phyloP scores from a whole-genome alignment of 352 stramenopile species.

The Phytophthora fragariae region DNA sequence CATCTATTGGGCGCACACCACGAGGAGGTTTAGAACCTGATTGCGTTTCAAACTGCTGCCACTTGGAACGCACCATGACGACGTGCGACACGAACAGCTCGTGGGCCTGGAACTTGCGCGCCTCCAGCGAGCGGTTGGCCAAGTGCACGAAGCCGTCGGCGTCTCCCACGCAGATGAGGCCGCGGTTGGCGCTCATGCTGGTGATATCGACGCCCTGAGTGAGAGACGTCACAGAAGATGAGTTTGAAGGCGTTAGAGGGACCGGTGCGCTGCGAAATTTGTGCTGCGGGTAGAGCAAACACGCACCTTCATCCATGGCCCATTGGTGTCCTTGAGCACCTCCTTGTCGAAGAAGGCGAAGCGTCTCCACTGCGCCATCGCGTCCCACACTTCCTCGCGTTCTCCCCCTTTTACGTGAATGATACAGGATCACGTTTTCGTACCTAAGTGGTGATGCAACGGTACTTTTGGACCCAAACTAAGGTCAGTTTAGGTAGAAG shows the following conservation, averaged over 20 bases:
- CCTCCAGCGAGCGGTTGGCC: conserved; percentile 83
- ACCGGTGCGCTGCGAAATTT: not conserved
- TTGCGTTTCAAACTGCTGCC: not conserved
- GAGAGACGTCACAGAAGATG: not conserved
- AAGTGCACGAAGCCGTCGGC: conserved; percentile 86
- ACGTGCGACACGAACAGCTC: conserved; percentile 90
- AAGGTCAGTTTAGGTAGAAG: not conserved
- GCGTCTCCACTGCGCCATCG: conserved; percentile 89
- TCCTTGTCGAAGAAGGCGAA: conserved; percentile 93
- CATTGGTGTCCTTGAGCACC: conserved; percentile 83
- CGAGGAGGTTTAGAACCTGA: not conserved
- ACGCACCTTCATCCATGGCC: conserved; percentile 85
- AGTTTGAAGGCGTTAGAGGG: conserved; percentile 17
- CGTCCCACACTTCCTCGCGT: conserved; percentile 20
- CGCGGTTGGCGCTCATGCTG: conserved; percentile 87
- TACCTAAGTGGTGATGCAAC: conserved; percentile 9
- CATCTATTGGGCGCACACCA: conserved; percentile 55
- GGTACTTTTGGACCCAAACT: not conserved
- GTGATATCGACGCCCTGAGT: conserved; percentile 88
- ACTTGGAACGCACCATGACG: conserved; percentile 70
- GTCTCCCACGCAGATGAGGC: conserved; percentile 86
- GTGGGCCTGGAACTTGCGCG: conserved; percentile 85
- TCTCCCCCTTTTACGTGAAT: conserved; percentile 27
- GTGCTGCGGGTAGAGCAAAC: conserved; percentile 1
- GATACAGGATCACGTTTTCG: conserved; percentile 27